phyloP scores from a whole-genome alignment of 148 eudicot genomes.

The Heliamphora exappendiculata region DNA sequence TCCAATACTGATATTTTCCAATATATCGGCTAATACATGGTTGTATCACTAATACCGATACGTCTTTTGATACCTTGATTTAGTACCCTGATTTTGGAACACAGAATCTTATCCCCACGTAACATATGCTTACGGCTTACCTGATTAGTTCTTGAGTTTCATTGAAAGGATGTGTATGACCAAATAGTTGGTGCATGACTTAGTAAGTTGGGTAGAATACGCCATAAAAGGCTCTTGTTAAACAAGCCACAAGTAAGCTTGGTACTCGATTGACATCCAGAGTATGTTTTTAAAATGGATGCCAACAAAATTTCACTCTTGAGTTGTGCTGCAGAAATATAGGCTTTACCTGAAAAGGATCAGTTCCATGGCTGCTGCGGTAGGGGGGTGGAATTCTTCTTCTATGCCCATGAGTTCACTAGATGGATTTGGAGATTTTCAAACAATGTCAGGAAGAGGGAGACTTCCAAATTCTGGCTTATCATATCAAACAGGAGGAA shows the following conservation, averaged over 20 bases:
- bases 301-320: not conserved
- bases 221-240: not conserved
- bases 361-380: conserved; percentile 27
- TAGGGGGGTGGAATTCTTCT: conserved; percentile 36
- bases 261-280: not conserved
- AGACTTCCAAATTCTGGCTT: conserved; percentile 23
- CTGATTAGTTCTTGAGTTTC: not conserved
- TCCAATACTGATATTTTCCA: no score
- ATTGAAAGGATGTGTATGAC: not conserved
- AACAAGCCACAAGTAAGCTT: not conserved
- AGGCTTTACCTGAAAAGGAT: conserved; percentile 68
- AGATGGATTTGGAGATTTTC: conserved; percentile 48
- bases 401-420: conserved; percentile 38
- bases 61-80: no score
- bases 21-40: no score
- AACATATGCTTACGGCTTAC: no score
- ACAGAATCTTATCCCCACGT: no score
- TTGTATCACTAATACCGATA: no score
- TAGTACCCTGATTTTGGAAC: no score
- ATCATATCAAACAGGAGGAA: conserved; percentile 27
- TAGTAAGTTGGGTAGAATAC: not conserved
- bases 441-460: conserved; percentile 36
- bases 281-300: not conserved
- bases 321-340: conserved; percentile 59
- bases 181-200: not conserved